Percentiles rank a stretch among this genome's conserved stretches.
phyloP scores from a whole-genome alignment of 306 rosid species.

The Alnus glutinosa region DNA sequence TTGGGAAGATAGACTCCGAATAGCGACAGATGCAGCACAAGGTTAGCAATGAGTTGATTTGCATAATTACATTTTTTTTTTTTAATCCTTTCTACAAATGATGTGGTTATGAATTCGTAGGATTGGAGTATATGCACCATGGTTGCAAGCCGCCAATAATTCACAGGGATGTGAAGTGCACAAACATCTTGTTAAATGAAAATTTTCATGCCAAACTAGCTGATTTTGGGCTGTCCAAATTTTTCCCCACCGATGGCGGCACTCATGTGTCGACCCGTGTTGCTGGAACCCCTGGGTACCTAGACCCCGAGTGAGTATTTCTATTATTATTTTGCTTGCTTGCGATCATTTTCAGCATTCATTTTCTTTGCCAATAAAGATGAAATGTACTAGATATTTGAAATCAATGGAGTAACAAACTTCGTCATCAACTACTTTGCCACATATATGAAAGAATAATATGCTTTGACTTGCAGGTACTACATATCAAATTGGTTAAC shows the following conservation, averaged over 20 bases:
- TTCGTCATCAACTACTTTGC: too few species aligned
- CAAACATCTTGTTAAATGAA: conserved; percentile 46
- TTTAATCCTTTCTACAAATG: background rate
- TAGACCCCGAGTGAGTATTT: conserved; percentile 47
- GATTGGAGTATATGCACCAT: conserved; percentile 57
- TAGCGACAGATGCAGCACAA: conserved; percentile 49
- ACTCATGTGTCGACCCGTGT: conserved; percentile 36
- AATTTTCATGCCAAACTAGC: conserved; percentile 48
- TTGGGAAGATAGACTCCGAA: conserved; percentile 50
- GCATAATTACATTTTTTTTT: background rate
- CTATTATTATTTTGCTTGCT: too few species aligned
- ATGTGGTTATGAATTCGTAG: conserved; percentile 18
- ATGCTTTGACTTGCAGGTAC: background rate
- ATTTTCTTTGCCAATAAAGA: too few species aligned
- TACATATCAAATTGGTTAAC: background rate
- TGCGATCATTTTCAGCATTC: too few species aligned
- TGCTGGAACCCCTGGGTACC: conserved; percentile 48
- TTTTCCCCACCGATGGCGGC: conserved; percentile 26
- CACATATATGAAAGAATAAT: conserved; percentile 1
- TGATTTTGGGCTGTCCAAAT: conserved; percentile 49
- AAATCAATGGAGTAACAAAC: too few species aligned
- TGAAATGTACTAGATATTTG: too few species aligned
- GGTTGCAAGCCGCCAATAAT: conserved; percentile 48
- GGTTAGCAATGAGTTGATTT: conserved; percentile 23
- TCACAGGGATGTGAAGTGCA: conserved; percentile 55